Evolutionary conservation across 2,329 filamentous ascomycete genomes (phyloP).

Genomic region (Ophiostoma sp.): DNA sequence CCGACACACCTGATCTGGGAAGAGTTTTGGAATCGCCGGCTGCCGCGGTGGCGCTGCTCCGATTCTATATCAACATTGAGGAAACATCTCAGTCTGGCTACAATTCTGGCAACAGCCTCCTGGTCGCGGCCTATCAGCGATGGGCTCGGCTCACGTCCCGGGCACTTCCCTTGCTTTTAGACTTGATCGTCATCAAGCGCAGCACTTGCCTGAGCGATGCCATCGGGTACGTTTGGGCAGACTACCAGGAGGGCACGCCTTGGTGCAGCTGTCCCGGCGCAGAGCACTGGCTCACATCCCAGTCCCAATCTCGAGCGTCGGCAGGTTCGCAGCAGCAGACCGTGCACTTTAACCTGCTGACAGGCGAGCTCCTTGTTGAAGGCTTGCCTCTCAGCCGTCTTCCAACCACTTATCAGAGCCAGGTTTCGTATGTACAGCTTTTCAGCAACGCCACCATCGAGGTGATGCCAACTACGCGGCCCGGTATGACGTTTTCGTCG

Average conservation of each 20-base stretch:
- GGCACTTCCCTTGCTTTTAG: not conserved
- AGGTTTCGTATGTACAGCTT: conserved; percentile 38
- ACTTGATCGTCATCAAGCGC: not conserved
- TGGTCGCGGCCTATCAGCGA: not conserved
- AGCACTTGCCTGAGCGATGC: not conserved
- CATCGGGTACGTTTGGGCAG: not conserved
- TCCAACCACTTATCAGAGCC: conserved; percentile 40
- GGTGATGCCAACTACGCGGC: conserved; percentile 37
- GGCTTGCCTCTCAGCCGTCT: conserved; percentile 45
- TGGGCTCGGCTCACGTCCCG: not conserved
- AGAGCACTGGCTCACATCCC: conserved; percentile 6
- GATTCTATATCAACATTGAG: not conserved
- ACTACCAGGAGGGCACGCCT: not conserved
- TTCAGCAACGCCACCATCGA: conserved; percentile 42
- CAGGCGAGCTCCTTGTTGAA: conserved; percentile 48
- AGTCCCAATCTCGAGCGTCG: not conserved
- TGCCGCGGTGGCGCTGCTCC: not conserved
- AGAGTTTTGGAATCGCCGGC: not conserved
- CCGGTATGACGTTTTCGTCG: conserved; percentile 40
- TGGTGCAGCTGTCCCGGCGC: not conserved
- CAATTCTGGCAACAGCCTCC: not conserved
- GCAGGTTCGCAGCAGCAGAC: not conserved
- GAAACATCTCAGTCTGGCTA: not conserved
- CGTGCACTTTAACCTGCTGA: conserved; percentile 47
- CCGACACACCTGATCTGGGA: not conserved